phyloP scores from a whole-genome alignment of 2,329 filamentous ascomycete species.

The Aspergillus sp. region DNA sequence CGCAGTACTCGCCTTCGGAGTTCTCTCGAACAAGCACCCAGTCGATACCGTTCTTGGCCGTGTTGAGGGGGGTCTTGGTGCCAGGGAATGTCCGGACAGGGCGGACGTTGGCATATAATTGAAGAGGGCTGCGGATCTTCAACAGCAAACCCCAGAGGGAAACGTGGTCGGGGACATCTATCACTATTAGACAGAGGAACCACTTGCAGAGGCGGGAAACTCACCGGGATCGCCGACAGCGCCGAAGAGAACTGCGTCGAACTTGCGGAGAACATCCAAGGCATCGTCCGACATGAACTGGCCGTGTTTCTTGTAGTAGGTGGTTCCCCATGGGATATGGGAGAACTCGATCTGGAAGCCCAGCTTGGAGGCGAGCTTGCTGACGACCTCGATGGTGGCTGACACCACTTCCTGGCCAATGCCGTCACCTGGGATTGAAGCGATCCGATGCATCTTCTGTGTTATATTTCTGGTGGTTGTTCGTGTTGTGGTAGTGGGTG shows the following conservation, averaged over 20 bases:
- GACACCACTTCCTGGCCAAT: conserved; percentile 65
- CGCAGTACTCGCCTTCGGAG: conserved; percentile 57
- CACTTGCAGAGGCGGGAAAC: conserved; percentile 2
- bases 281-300: conserved; percentile 55
- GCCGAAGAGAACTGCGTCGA: conserved; percentile 60
- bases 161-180: conserved; percentile 57
- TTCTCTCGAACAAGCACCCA: conserved; percentile 59
- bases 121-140: conserved; percentile 56
- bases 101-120: conserved; percentile 59
- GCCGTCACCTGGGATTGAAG: conserved; percentile 63
- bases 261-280: conserved; percentile 50
- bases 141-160: conserved; percentile 58
- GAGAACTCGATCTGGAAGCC: conserved; percentile 53
- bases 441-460: conserved; percentile 33
- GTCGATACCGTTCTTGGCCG: conserved; percentile 51
- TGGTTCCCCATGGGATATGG: conserved; percentile 42
- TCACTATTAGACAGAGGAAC: background rate
- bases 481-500: too few species aligned
- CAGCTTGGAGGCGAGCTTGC: conserved; percentile 45
- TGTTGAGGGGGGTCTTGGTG: conserved; percentile 51
- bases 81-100: conserved; percentile 53
- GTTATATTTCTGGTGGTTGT: background rate
- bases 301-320: conserved; percentile 50
- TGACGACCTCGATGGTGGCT: conserved; percentile 52
- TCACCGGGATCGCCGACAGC: conserved; percentile 58